These are phyloP conservation scores for Penicillium desertorum DNA, from an alignment of 495 filamentous ascomycete species.

Conservation along the genomic window DNA sequence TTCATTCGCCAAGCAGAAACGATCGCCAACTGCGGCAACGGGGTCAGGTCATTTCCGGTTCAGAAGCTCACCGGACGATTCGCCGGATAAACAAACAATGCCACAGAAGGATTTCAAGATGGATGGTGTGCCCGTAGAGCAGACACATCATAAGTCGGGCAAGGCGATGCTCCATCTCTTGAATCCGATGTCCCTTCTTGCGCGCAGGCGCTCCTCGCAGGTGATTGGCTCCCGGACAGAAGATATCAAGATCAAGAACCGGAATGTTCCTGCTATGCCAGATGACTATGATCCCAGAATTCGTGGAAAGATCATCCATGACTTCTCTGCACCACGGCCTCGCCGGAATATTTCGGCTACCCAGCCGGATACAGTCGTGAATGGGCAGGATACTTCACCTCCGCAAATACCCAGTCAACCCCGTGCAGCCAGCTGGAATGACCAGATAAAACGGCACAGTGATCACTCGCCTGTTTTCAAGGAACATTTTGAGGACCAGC, in stretches of 20 bases:
- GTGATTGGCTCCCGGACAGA: conserved; percentile 44
- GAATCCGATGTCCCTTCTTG: conserved; percentile 66
- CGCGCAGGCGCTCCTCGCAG: conserved; percentile 57
- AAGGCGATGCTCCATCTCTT: conserved; percentile 66
- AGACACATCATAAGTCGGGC: conserved; percentile 41
- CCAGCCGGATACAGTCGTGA: conserved; percentile 19
- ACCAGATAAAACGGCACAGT: conserved; percentile 37
- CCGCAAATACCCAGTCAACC: conserved; percentile 9
- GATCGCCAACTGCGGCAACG: conserved; percentile 30
- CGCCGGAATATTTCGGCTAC: conserved; percentile 52
- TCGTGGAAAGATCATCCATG: conserved; percentile 79
- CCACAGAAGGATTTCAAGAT: conserved; percentile 30
- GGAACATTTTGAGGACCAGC: conserved; percentile 66
- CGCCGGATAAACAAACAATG: conserved; percentile 29
- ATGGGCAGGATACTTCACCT: conserved; percentile 19
- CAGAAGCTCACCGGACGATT: conserved; percentile 38
- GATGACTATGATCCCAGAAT: conserved; percentile 84
- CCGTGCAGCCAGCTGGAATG: conserved; percentile 19
- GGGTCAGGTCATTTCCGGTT: conserved; percentile 36
- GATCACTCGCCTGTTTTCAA: conserved; percentile 64
- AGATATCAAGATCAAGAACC: conserved; percentile 47
- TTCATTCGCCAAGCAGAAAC: conserved; percentile 40
- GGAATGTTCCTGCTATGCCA: conserved; percentile 58
- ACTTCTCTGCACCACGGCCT: conserved; percentile 83
- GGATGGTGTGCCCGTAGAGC: conserved; percentile 32